phyloP scores from a whole-genome alignment of 257 asterid genomes.

The Nicotiana tabacum region DNA sequence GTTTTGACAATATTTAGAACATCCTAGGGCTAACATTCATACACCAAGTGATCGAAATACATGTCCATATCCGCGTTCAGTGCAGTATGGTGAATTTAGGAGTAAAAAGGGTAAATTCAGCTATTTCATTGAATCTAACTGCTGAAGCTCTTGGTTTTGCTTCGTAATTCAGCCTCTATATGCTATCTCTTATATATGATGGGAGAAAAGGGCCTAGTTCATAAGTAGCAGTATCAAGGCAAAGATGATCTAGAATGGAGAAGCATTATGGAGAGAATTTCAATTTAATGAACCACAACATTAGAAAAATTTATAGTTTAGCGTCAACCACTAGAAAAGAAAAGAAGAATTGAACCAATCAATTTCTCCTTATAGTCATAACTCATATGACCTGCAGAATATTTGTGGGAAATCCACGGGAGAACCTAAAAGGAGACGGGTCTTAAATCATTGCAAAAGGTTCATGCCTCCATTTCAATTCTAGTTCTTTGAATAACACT shows the following conservation, averaged over 20 bases:
- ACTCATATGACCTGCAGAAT: not conserved
- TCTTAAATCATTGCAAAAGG: not conserved
- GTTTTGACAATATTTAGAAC: not conserved
- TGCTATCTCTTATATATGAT: not conserved
- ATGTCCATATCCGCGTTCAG: not conserved
- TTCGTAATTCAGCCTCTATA: not conserved
- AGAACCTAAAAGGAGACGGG: not conserved
- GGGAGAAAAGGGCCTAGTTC: not conserved
- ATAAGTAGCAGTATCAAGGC: not conserved
- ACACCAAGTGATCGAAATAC: not conserved
- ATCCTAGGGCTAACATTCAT: not conserved
- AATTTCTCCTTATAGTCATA: not conserved
- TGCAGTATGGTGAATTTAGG: not conserved
- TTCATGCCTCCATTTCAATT: not conserved
- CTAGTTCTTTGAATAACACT: not conserved
- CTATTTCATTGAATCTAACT: not conserved
- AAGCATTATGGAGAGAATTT: not conserved
- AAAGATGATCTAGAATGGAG: not conserved
- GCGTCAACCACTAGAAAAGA: not conserved
- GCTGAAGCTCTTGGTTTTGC: not conserved
- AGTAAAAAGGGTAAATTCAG: not conserved
- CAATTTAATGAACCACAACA: not conserved
- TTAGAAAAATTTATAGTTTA: not conserved
- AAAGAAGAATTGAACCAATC: not conserved
- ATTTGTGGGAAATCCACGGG: not conserved